phyloP scores from a whole-genome alignment of 768 basidiomycete species.

The Trametes gibbosa region DNA sequence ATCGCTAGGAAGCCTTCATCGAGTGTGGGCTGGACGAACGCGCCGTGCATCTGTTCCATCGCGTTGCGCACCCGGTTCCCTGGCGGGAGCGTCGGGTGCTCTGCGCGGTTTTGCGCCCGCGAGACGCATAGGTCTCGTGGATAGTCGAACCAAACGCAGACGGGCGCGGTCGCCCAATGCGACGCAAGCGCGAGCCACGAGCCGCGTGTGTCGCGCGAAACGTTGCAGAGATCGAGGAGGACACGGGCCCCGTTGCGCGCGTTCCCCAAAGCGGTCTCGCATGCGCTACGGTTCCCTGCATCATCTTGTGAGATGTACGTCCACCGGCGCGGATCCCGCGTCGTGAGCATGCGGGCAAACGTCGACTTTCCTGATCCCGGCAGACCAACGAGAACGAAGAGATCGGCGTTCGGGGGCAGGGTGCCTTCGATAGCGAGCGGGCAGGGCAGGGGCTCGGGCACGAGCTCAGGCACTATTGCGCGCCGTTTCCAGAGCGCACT shows the following conservation, averaged over 20 bases:
- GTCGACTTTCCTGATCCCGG: conserved; percentile 63
- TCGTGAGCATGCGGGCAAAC: conserved; percentile 46
- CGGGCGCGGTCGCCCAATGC: conserved; percentile 43
- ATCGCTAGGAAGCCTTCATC: conserved; percentile 56
- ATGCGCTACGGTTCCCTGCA: conserved; percentile 44
- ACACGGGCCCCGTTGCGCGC: conserved; percentile 35
- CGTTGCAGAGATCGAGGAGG: conserved; percentile 59
- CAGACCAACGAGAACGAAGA: conserved; percentile 57
- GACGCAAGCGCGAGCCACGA: conserved; percentile 51
- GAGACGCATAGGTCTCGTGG: conserved; percentile 45
- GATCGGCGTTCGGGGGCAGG: conserved; percentile 35
- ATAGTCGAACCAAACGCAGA: conserved; percentile 59
- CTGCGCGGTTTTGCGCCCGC: conserved; percentile 52
- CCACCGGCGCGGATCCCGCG: conserved; percentile 45
- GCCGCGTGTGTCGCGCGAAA: conserved; percentile 44
- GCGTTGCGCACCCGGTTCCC: conserved; percentile 54
- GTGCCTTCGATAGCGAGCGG: conserved; percentile 43
- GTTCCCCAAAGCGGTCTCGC: conserved; percentile 51
- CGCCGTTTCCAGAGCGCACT: conserved; percentile 59
- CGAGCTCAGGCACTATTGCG: conserved; percentile 46
- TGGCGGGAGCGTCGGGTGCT: conserved; percentile 59
- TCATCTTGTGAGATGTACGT: conserved; percentile 56
- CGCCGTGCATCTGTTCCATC: conserved; percentile 49
- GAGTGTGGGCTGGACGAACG: conserved; percentile 43
- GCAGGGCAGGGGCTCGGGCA: conserved; percentile 50